phyloP scores from a whole-genome alignment of 768 basidiomycete species.

The Russula ochroleuca region DNA sequence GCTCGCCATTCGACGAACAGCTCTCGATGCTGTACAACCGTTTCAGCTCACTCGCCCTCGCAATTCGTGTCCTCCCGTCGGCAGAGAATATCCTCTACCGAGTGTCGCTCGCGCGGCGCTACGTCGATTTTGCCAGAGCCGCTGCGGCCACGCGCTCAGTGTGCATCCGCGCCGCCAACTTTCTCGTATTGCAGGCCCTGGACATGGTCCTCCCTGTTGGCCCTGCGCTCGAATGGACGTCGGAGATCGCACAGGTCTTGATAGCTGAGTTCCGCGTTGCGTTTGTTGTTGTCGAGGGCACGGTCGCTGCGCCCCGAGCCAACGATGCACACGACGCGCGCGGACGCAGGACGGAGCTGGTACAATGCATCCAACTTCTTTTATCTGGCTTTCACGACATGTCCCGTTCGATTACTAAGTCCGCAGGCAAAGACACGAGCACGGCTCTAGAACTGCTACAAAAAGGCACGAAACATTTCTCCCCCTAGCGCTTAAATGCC shows the following conservation, averaged over 20 bases:
- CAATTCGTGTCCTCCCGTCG: constrained; percentile 61
- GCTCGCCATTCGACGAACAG: constrained; percentile 49
- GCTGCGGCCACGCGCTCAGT: constrained; percentile 61
- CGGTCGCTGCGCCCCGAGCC: not conserved
- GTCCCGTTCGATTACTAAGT: constrained; percentile 37
- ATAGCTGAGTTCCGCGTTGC: constrained; percentile 48
- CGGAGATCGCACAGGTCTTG: constrained; percentile 53
- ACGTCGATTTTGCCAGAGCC: constrained; percentile 61
- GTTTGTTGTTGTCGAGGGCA: not conserved
- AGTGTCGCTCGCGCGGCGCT: constrained; percentile 60
- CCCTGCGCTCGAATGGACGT: constrained; percentile 59
- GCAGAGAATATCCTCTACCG: constrained; percentile 46
- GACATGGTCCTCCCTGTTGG: constrained; percentile 48
- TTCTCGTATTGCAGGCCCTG: constrained; percentile 58
- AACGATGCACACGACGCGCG: not conserved
- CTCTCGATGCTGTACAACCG: constrained; percentile 81
- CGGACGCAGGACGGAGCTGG: constrained; percentile 27
- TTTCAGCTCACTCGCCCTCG: constrained; percentile 65
- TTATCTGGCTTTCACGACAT: constrained; percentile 32
- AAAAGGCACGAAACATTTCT: constrained; percentile 8
- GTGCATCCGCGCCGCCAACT: constrained; percentile 71
- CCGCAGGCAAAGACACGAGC: not conserved
- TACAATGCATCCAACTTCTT: constrained; percentile 9
- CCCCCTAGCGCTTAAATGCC: not conserved
- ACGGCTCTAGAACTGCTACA: constrained; percentile 11